Conservation (phyloP, 2,329 filamentous ascomycete genomes). For the Chaetomiaceae sp. region DNA sequence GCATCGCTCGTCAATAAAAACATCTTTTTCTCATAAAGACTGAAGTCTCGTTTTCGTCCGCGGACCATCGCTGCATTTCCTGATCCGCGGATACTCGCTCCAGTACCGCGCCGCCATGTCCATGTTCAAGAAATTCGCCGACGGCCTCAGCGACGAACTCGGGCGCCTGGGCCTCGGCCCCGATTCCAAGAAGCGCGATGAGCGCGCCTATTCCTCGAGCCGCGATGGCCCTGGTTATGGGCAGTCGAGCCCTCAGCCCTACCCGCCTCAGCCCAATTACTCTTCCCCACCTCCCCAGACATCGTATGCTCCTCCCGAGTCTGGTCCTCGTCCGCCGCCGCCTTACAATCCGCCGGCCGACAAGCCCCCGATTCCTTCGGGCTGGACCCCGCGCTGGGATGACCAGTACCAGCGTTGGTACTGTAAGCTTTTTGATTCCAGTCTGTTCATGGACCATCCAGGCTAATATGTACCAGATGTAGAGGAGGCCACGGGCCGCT, state of each 20-base stretch:
- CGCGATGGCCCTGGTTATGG: conserved; percentile 2
- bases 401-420: conserved; percentile 51
- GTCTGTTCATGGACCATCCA: not conserved
- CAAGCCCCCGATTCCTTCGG: conserved; percentile 45
- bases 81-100: not conserved
- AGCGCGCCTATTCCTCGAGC: conserved; percentile 27
- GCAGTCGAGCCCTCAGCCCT: conserved; percentile 13
- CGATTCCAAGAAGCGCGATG: conserved; percentile 34
- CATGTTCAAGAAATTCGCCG: conserved; percentile 35
- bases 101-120: conserved; percentile 28
- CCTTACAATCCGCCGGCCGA: conserved; percentile 29
- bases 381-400: conserved; percentile 55
- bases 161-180: conserved; percentile 19
- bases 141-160: conserved; percentile 38
- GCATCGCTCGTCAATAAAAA: not conserved
- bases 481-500: conserved; percentile 50
- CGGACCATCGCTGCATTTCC: not conserved
- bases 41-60: no score
- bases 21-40: not conserved
- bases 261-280: conserved; percentile 4
- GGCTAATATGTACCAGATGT: conserved; percentile 33
- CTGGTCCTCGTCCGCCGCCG: conserved; percentile 22
- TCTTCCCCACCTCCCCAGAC: conserved; percentile 9
- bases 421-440: conserved; percentile 30
- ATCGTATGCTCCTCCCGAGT: conserved; percentile 7